Evolutionary conservation across 1,284 basidiomycete species (phyloP).

Genomic region (Moesziomyces parantarcticus): DNA sequence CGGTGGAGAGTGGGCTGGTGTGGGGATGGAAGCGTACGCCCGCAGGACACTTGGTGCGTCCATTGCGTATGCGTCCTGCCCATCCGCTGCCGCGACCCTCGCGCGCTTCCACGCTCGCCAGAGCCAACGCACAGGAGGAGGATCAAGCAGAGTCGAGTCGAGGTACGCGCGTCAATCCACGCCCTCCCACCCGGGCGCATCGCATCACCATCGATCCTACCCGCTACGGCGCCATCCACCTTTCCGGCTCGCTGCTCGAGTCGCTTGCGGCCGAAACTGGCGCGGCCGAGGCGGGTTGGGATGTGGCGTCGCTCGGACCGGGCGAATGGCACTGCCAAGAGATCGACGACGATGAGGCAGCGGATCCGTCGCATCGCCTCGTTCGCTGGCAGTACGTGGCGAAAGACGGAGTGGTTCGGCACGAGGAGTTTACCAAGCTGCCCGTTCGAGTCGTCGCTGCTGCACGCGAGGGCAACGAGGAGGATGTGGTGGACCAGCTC

Average conservation of each 20-base stretch:
- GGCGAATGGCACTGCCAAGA: conserved; percentile 41
- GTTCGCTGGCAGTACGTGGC: conserved; percentile 44
- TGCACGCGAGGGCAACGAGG: conserved; percentile 2
- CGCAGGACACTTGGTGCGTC: conserved; percentile 59
- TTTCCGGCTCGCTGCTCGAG: conserved; percentile 51
- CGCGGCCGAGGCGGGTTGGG: conserved; percentile 12
- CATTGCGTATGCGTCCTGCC: conserved; percentile 59
- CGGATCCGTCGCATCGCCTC: conserved; percentile 15
- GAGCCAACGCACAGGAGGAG: conserved; percentile 17
- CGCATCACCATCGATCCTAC: conserved; percentile 63
- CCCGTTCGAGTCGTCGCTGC: conserved; percentile 23
- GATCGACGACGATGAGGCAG: conserved; percentile 25
- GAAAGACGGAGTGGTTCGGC: conserved; percentile 42
- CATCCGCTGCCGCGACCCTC: conserved; percentile 53
- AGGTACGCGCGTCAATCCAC: conserved; percentile 34
- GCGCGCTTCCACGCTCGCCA: conserved; percentile 10
- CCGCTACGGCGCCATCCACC: conserved; percentile 59
- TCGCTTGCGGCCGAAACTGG: conserved; percentile 19
- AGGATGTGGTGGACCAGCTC: conserved; percentile 32
- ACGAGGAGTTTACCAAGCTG: conserved; percentile 43
- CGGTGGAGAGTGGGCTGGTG: conserved; percentile 43
- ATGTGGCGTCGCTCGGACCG: conserved; percentile 18
- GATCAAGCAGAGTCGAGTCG: conserved; percentile 13
- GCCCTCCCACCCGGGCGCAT: conserved; percentile 39
- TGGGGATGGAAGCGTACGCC: conserved; percentile 66